Evolutionary conservation across 1,284 basidiomycete species (phyloP), one percentile per base, ranked within the genome.

Genomic region (Pyrrhoderma lamaoense): DNA sequence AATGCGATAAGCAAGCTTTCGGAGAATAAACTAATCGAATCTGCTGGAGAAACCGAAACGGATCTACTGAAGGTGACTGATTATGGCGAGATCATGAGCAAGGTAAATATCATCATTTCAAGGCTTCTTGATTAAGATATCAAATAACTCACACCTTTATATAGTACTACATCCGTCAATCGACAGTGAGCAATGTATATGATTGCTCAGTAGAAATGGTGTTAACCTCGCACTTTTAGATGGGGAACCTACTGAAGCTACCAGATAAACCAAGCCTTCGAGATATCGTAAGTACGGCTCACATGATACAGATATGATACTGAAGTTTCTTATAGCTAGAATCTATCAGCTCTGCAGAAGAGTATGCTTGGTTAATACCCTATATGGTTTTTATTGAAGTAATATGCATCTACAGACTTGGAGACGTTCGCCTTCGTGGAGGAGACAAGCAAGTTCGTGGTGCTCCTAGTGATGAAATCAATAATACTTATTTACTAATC

Each of bases 21-120:
- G 47, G 64, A 77, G 36, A 75, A 75, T 1, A 69, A 82, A 47
- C 67, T 94, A 21, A 72, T 93, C 13, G 59, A 57, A 1, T 63
- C 66, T 1, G 63, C 63, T 9, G 63, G 67, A 5, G 70, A 64
- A 3, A 64, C 67, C 27, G 56, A 61, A 11, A 60, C 56, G 13
- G 71, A 70, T 21, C 64, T 60, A 16, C 63, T 90, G 34, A 62
- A 60, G 16, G 77, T 79, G 1, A 90, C 88, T 1, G 79, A 87
- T 50, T 89, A 77, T 56, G 87, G 87, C 0, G 85, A 89, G 58
- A 80, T 89, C 54, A 90, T 90, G 87, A 88, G 84, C 76, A 88
- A 83, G 72, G 87, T 84, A 49, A 39, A 70, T 57, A 25, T 16
- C 42, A 43, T 40, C 37, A 43, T 19, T 14, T 21, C 27, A 25